phyloP scores from a whole-genome alignment of 2,329 filamentous ascomycete genomes.

The Beauveria sp. region DNA sequence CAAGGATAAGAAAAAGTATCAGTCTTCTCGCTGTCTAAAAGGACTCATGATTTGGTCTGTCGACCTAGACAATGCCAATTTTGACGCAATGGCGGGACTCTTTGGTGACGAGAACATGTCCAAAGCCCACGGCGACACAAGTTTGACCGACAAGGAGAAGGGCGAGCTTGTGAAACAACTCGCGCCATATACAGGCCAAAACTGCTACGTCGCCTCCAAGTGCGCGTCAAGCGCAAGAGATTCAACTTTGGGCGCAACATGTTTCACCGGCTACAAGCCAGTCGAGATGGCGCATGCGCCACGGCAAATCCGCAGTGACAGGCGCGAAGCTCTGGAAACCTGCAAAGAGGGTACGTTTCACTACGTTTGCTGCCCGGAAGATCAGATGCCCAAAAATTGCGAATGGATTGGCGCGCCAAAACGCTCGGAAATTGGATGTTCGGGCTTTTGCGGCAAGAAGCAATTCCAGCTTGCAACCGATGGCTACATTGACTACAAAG shows the following conservation, averaged over 20 bases:
- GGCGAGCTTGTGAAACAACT: slow-evolving; percentile 15
- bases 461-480: slow-evolving; percentile 15
- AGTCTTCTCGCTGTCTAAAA: slow-evolving; percentile 15
- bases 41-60: slow-evolving; percentile 24
- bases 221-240: slow-evolving; percentile 6
- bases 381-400: slow-evolving; percentile 21
- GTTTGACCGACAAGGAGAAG: background rate
- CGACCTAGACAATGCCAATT: slow-evolving; percentile 19
- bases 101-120: slow-evolving; percentile 15
- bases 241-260: background rate
- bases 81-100: slow-evolving; percentile 16
- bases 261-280: background rate
- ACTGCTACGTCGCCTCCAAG: slow-evolving; percentile 20
- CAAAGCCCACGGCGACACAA: background rate
- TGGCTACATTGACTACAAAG: slow-evolving; percentile 12
- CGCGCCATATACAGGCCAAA: slow-evolving; percentile 19
- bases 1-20: slow-evolving; percentile 16
- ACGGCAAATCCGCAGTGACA: background rate
- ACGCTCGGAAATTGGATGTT: slow-evolving; percentile 16
- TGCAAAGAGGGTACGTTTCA: slow-evolving; percentile 19
- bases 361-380: slow-evolving; percentile 23
- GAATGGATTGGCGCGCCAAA: slow-evolving; percentile 19
- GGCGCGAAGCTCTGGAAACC: background rate
- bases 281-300: background rate
- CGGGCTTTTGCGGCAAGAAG: slow-evolving; percentile 12